Evolutionary conservation across 768 basidiomycete genomes (phyloP), one percentile per base, ranked within the genome.

Genomic region (Glaciozyma antarctica): DNA sequence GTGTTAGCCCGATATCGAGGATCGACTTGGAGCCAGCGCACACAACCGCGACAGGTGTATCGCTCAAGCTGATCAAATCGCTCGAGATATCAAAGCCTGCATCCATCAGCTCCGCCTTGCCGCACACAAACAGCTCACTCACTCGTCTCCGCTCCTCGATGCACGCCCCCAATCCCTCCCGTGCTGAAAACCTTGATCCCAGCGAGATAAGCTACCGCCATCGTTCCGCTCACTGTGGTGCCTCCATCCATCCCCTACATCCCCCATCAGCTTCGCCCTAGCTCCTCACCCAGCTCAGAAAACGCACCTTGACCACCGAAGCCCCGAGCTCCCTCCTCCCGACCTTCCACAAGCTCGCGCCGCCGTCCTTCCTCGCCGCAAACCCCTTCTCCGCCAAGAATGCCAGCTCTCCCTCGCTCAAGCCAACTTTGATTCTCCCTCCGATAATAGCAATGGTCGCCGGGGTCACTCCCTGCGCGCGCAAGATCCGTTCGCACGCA

Each of bases 11-110:
- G 65, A 98, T 92, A 75, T 99, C 95, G 51, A 99, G 77, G 66
- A 99, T 97, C 0, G 88, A 90, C 76, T 98, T 99, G 24, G 89
- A 85, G 16, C 95, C 95, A 15, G 92, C 87, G 22, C 93, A 94
- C 15, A 98, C 85, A 44, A 99, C 81, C 5, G 87, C 91, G 53
- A 98, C 88, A 26, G 92, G 88, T 71, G 90, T 94, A 24, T 89
- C 82, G 26, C 88, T 81, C 43, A 99, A 82, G 75, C 97, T 91
- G 13, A 86, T 85, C 21, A 99, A 80, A 75, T 99, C 94, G 21
- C 94, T 91, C 21, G 94, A 97, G 34, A 99, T 80, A 73, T 99
- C 94, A 84, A 98, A 84, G 22, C 89, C 90, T 95, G 71, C 41
- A 19, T 22, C 48, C 32, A 44, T 13, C 8, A 22, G 45, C 45